These are phyloP conservation scores for Thelonectria blattea DNA, from an alignment of 2,329 filamentous ascomycete species.

Conservation along the genomic window DNA sequence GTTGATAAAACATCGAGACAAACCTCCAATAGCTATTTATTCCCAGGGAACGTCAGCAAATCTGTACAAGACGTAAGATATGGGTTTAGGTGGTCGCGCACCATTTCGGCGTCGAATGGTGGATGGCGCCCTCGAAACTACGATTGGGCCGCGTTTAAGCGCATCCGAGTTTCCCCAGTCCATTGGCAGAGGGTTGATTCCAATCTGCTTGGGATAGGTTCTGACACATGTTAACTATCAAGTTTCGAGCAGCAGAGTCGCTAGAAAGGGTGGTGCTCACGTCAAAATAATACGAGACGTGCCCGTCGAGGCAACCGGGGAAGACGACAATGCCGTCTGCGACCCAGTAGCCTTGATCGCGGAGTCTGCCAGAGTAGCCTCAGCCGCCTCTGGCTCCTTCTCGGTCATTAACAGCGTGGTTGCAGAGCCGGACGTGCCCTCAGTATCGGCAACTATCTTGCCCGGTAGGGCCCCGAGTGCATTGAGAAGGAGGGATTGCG, in stretches of 20 bases:
- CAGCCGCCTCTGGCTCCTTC: conserved; percentile 16
- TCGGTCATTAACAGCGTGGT: conserved; percentile 7
- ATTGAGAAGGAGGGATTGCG: conserved; percentile 49
- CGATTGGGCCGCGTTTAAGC: conserved; percentile 79
- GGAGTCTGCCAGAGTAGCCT: conserved; percentile 21
- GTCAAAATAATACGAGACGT: conserved; percentile 63
- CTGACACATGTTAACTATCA: conserved; percentile 42
- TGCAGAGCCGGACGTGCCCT: conserved; percentile 13
- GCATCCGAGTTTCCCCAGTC: conserved; percentile 85
- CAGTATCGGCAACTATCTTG: conserved; percentile 30
- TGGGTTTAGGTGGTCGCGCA: conserved; percentile 51
- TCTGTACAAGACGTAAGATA: conserved; percentile 15
- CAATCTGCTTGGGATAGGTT: conserved; percentile 92
- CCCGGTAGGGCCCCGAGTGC: conserved; percentile 49
- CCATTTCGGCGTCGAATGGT: conserved; percentile 84
- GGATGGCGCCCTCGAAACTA: conserved; percentile 77
- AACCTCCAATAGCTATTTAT: conserved; percentile 62
- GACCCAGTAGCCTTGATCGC: conserved; percentile 22
- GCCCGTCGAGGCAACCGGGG: conserved; percentile 42
- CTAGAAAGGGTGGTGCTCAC: conserved; percentile 42
- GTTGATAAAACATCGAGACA: conserved; percentile 32
- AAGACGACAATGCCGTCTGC: conserved; percentile 32
- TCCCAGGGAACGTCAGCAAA: conserved; percentile 22
- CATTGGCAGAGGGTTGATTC: conserved; percentile 88
- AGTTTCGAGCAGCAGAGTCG: conserved; percentile 7